Evolutionary conservation across 805 yeast species (phyloP), one percentile per base, ranked within the genome.

Genomic region (Millerozyma acaciae): DNA sequence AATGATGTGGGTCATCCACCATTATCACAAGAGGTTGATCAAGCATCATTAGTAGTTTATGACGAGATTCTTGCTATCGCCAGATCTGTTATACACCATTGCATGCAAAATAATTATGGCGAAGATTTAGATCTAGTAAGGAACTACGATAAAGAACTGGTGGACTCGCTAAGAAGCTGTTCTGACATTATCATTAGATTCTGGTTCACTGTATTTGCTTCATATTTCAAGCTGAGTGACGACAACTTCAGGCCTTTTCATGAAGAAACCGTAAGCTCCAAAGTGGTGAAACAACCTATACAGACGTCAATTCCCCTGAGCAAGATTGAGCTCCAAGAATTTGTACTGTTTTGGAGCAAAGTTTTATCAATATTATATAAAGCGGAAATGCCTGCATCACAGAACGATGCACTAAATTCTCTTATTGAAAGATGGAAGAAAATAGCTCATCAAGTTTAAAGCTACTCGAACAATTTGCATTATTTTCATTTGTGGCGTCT

Each of bases 121-220:
- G 76, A 71, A 3, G 85, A 80, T 28, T 37, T 76, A 9, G 73
- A 62, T 2, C 48, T 78, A 22, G 40, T 79, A 4, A 42, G 48
- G 18, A 78, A 70, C 1, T 81, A 77, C 47, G 55, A 69, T 15
- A 57, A 62, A 8, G 42, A 54, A 10, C 21, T 47, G 2, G 41
- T 74, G 2, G 25, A 23, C 1, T 53, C 60, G 6, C 43, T 82
- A n/a, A 31, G 26, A 2, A 76, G 70, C 35, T 68, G 76, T 15
- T 53, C 72, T 2, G 43, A 53, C 1, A 53, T 60, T 4, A 49
- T 84, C 9, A 55, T 57, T 6, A 51, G 72, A 42, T 75, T 64
- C 45, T 70, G 78, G 71, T 48, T 75, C 1, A 68, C 87, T 1
- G 81, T 76, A 1, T 84, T 84, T 47, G 52, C 70, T 4, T 73